Percentiles rank a stretch among this genome's conserved stretches.
Evolutionary conservation across 192 early-diverging fungal genomes (phyloP).

Genomic region (Cetraspora pellucida): DNA sequence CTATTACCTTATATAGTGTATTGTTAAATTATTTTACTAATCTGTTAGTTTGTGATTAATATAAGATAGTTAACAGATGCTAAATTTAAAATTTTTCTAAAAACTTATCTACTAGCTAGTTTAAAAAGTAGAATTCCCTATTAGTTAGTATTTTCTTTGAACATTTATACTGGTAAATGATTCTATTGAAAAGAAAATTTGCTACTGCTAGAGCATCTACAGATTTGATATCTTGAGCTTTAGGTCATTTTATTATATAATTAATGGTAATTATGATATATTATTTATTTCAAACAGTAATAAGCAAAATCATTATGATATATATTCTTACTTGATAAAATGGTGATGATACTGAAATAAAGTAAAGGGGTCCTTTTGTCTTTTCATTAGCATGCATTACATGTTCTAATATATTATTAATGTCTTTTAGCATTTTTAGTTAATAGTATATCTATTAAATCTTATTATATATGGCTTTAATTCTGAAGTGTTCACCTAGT

Average conservation of each 20-base stretch:
- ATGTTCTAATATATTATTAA: neutral
- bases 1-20: too few relatives aligned
- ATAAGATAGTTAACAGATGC: neutral
- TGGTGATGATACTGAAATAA: neutral
- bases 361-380: neutral
- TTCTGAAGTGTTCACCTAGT: too few relatives aligned
- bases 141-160: slow-evolving; percentile 35
- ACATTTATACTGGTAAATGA: slow-evolving; percentile 36
- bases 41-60: too few relatives aligned
- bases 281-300: slow-evolving; percentile 8
- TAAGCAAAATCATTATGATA: neutral
- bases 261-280: too few relatives aligned
- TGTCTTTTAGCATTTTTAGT: neutral
- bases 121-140: slow-evolving; percentile 35
- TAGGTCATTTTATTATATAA: slow-evolving; percentile 40
- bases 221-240: slow-evolving; percentile 25
- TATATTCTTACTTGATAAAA: slow-evolving; percentile 14
- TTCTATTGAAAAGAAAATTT: too few relatives aligned
- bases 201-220: slow-evolving; percentile 27
- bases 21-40: too few relatives aligned
- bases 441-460: too few relatives aligned
- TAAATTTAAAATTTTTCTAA: neutral
- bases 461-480: too few relatives aligned
- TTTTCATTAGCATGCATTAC: neutral
- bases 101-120: neutral